Conservation (phyloP, 768 basidiomycete species). For the Imleria badia region DNA sequence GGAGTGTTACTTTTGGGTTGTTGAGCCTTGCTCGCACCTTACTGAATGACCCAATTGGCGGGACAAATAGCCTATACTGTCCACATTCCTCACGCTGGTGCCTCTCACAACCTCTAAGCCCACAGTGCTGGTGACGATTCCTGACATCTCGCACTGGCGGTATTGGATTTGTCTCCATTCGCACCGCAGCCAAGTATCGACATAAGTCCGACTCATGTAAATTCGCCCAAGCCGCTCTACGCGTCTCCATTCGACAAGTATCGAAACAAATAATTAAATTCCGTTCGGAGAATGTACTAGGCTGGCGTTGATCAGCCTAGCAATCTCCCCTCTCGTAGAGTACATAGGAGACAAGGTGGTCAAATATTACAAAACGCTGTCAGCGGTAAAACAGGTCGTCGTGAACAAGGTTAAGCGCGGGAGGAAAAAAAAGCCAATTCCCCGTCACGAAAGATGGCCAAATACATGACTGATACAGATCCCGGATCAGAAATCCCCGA, state of each 20-base stretch:
- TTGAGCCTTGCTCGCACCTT: no score
- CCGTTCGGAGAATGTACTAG: background rate
- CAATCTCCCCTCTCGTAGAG: background rate
- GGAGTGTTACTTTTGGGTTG: no score
- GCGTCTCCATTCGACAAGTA: background rate
- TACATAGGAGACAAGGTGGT: slow-evolving; percentile 3
- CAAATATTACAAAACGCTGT: background rate
- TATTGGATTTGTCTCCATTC: no score
- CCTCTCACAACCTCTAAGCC: no score
- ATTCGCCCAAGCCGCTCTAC: no score
- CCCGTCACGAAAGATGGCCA: background rate
- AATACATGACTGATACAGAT: slow-evolving; percentile 4
- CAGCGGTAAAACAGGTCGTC: background rate
- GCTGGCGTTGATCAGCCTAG: slow-evolving; percentile 5
- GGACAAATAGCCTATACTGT: no score
- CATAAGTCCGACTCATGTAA: no score
- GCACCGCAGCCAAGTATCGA: no score
- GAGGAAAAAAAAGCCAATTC: background rate
- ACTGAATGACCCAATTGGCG: no score
- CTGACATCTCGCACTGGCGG: no score
- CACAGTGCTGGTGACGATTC: no score
- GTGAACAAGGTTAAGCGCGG: slow-evolving; percentile 1
- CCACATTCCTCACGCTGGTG: no score
- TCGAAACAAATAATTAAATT: slow-evolving; percentile 3
- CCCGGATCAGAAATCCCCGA: slow-evolving; percentile 65